Evolutionary conservation across 306 rosid species (phyloP).

Genomic region (Quercus parvula): DNA sequence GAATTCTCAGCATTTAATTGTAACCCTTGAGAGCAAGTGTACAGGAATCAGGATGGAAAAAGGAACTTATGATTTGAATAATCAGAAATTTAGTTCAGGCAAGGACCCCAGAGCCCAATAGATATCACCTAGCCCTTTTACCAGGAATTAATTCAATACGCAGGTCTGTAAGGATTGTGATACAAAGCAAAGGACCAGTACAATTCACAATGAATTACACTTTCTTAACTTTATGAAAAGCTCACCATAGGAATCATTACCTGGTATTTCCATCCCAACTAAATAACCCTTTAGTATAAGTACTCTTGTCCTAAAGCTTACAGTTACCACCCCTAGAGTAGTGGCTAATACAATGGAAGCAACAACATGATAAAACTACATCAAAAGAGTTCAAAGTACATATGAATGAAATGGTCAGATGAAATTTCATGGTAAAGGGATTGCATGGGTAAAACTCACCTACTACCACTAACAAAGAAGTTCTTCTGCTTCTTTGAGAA

Average conservation of each 20-base stretch:
- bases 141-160: background rate
- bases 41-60: background rate
- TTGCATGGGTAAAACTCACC: conserved; percentile 48
- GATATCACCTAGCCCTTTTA: background rate
- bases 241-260: no score
- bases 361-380: conserved; percentile 7
- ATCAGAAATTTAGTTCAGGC: background rate
- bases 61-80: background rate
- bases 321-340: background rate
- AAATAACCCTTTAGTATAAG: background rate
- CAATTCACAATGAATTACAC: background rate
- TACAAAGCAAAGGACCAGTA: background rate
- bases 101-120: background rate
- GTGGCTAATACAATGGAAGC: conserved; percentile 12
- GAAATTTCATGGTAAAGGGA: background rate
- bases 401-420: background rate
- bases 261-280: background rate
- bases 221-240: background rate
- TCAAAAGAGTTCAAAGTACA: background rate
- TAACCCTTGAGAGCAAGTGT: no score
- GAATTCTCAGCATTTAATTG: background rate
- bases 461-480: conserved; percentile 94
- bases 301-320: no score
- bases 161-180: background rate
- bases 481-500: conserved; percentile 68